A percentile compares a stretch with the other conserved stretches of the same genome.
phyloP scores from a whole-genome alignment of 2,329 filamentous ascomycete species.

The Claviceps arundinis region DNA sequence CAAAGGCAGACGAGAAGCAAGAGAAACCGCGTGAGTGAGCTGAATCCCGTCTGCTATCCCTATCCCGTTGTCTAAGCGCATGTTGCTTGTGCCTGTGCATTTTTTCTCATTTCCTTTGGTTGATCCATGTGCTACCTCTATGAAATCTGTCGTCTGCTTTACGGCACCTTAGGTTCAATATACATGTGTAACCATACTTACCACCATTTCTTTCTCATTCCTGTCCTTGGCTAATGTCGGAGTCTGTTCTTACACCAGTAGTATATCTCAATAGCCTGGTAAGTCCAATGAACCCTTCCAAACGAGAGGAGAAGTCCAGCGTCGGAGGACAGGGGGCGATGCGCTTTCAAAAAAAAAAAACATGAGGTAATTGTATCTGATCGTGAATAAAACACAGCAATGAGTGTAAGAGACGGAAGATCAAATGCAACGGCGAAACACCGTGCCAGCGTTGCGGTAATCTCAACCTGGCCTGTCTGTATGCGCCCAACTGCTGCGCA shows the following conservation, averaged over 20 bases:
- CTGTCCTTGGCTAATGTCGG: background rate
- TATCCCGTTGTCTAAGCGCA: background rate
- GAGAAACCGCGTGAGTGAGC: slow-evolving; percentile 40
- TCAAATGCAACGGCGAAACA: slow-evolving; percentile 60
- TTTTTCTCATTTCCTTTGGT: background rate
- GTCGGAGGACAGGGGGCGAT: too few species aligned
- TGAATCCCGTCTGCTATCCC: background rate
- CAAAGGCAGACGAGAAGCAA: slow-evolving; percentile 47
- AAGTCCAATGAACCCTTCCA: slow-evolving; percentile 14
- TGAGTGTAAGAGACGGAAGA: slow-evolving; percentile 62
- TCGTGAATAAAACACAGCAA: slow-evolving; percentile 33
- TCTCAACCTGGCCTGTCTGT: slow-evolving; percentile 52
- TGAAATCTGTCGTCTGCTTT: background rate
- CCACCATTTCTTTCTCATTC: background rate
- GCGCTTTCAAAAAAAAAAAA: background rate
- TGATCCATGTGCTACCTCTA: background rate
- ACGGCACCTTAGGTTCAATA: background rate
- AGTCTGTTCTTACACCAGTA: slow-evolving; percentile 17
- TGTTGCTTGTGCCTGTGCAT: background rate
- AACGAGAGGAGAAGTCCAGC: background rate
- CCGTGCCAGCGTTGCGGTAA: slow-evolving; percentile 56
- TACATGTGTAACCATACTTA: background rate
- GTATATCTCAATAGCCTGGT: slow-evolving; percentile 52
- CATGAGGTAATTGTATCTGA: background rate
- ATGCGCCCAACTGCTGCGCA: slow-evolving; percentile 52